Percentiles rank a stretch among this genome's conserved stretches.
These are phyloP conservation scores for Candida neerlandica DNA, from an alignment of 1,139 yeast genomes.

Conservation along the genomic window DNA sequence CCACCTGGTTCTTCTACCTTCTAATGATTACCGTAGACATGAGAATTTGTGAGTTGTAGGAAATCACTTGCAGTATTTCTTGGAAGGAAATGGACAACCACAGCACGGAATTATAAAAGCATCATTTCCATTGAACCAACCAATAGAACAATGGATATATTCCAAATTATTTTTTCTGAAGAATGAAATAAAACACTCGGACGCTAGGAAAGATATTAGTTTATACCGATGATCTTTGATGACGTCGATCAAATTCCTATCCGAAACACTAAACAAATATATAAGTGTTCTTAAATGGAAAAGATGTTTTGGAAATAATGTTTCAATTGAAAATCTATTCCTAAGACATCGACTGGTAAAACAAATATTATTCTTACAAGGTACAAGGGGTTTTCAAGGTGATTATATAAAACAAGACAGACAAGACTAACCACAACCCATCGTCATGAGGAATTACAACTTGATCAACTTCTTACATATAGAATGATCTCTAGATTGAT, in stretches of 20 bases:
- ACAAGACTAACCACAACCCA: no score
- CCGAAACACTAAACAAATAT: background rate
- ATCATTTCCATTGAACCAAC: background rate
- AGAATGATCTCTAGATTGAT: background rate
- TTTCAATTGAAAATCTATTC: background rate
- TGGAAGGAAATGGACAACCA: no score
- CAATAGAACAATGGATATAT: background rate
- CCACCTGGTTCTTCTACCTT: no score
- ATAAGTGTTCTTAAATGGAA: no score
- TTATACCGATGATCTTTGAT: background rate
- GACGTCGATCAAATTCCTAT: background rate
- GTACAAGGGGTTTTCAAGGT: background rate
- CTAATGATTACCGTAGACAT: no score
- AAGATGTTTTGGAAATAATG: background rate
- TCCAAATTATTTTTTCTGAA: background rate
- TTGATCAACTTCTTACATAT: background rate
- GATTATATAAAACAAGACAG: background rate
- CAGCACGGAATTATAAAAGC: no score
- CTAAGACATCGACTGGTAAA: background rate
- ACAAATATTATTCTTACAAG: background rate
- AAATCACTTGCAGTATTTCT: no score
- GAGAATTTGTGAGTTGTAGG: no score
- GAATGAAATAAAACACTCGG: no score
- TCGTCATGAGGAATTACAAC: background rate
- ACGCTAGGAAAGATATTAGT: background rate